These are phyloP conservation scores for Mycena sanguinolenta DNA, from an alignment of 768 basidiomycete species.

Conservation along the genomic window DNA sequence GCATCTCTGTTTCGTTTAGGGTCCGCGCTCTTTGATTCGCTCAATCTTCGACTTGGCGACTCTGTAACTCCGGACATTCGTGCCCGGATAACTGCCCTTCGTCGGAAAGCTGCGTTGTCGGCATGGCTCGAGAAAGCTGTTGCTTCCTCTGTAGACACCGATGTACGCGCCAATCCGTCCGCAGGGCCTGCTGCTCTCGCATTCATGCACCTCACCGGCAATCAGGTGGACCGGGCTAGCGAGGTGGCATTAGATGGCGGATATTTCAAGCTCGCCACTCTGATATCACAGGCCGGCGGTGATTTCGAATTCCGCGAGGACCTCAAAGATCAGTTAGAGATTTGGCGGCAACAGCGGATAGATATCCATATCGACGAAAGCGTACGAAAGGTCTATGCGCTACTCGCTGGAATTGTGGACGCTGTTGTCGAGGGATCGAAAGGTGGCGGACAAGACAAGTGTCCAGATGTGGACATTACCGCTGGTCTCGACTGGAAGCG, in stretches of 20 bases:
- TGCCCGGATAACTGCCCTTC: slow-evolving; percentile 70
- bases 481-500: slow-evolving; percentile 94
- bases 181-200: slow-evolving; percentile 63
- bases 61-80: slow-evolving; percentile 72
- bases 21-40: slow-evolving; percentile 87
- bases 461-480: slow-evolving; percentile 71
- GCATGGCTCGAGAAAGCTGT: slow-evolving; percentile 88
- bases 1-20: slow-evolving; percentile 91
- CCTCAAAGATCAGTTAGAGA: slow-evolving; percentile 77
- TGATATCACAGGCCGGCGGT: slow-evolving; percentile 89
- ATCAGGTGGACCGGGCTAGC: slow-evolving; percentile 89
- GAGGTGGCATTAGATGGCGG: slow-evolving; percentile 79
- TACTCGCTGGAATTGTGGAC: slow-evolving; percentile 81
- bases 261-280: slow-evolving; percentile 87
- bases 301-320: slow-evolving; percentile 82
- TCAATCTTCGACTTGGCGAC: slow-evolving; percentile 72
- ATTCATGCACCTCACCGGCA: slow-evolving; percentile 87
- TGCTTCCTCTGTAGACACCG: slow-evolving; percentile 76
- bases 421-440: slow-evolving; percentile 68
- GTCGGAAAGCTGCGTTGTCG: slow-evolving; percentile 84
- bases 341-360: slow-evolving; percentile 86
- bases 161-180: slow-evolving; percentile 66
- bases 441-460: slow-evolving; percentile 63
- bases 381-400: slow-evolving; percentile 84
- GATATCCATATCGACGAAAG: slow-evolving; percentile 76